Percentiles rank a stretch among this genome's conserved stretches.
phyloP scores from a whole-genome alignment of 2,329 filamentous ascomycete genomes.

The Alternaria longipes region DNA sequence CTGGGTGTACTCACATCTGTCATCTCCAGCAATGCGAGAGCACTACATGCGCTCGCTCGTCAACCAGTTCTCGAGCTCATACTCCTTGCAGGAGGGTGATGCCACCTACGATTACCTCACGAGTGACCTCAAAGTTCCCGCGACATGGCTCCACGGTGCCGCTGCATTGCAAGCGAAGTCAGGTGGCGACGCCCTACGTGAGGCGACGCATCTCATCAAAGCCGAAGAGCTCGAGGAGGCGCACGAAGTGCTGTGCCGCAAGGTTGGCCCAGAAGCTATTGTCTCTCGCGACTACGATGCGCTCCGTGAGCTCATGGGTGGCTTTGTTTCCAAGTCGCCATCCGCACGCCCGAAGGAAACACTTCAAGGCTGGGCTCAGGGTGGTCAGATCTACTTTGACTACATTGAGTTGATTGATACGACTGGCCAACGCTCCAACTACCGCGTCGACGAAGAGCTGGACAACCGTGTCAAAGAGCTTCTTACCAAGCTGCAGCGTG shows the following conservation, averaged over 20 bases:
- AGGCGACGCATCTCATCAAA: constrained; percentile 75
- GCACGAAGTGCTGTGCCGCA: constrained; percentile 80
- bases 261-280: constrained; percentile 82
- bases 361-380: constrained; percentile 78
- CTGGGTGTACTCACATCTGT: constrained; percentile 83
- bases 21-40: constrained; percentile 68
- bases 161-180: constrained; percentile 84
- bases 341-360: constrained; percentile 30
- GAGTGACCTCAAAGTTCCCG: constrained; percentile 74
- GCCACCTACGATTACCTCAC: constrained; percentile 68
- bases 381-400: constrained; percentile 80
- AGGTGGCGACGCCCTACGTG: constrained; percentile 67
- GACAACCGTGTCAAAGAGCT: constrained; percentile 41
- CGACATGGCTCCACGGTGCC: constrained; percentile 84
- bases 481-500: constrained; percentile 48
- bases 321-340: constrained; percentile 65
- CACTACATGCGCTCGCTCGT: constrained; percentile 75
- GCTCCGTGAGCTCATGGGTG: constrained; percentile 73
- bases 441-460: constrained; percentile 44
- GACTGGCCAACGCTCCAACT: constrained; percentile 38
- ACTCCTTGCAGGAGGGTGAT: constrained; percentile 67
- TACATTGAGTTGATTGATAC: constrained; percentile 63
- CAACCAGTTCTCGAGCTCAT: constrained; percentile 67
- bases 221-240: constrained; percentile 81
- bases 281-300: constrained; percentile 81